A percentile compares a stretch with the other conserved stretches of the same genome.
Conservation (phyloP, 257 asterid species). For the Eucommia ulmoides region DNA sequence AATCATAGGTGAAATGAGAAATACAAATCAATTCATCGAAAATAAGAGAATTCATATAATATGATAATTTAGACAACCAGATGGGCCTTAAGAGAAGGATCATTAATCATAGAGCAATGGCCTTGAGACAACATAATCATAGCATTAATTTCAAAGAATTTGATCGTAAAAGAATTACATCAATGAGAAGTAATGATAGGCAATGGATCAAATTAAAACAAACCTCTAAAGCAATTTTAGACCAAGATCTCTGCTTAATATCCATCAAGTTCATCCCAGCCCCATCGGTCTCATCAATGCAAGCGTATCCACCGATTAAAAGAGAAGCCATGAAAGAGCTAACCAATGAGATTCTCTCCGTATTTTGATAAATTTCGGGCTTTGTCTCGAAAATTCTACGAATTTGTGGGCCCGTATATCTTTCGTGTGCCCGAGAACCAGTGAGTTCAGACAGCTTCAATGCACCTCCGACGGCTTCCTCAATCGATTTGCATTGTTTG, state of each 20-base stretch:
- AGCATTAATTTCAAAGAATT: neutral
- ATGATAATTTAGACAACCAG: no score
- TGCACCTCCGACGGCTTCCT: slow-evolving; percentile 78
- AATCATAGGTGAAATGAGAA: no score
- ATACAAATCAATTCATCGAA: no score
- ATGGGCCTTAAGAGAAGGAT: slow-evolving; percentile 6
- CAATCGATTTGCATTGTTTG: slow-evolving; percentile 68
- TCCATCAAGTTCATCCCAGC: slow-evolving; percentile 99
- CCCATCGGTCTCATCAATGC: slow-evolving; percentile 90
- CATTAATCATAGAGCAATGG: neutral
- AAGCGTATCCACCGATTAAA: slow-evolving; percentile 63
- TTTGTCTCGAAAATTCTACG: slow-evolving; percentile 59
- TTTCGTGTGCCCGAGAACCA: slow-evolving; percentile 84
- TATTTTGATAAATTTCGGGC: slow-evolving; percentile 46
- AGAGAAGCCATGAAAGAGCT: slow-evolving; percentile 96
- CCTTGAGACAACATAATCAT: neutral
- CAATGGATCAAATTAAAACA: no score
- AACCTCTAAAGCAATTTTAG: slow-evolving; percentile 55
- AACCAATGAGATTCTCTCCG: slow-evolving; percentile 84
- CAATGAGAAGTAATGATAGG: no score
- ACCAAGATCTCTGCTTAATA: slow-evolving; percentile 73
- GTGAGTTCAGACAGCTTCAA: slow-evolving; percentile 68
- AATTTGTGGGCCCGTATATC: slow-evolving; percentile 90
- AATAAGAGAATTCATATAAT: no score
- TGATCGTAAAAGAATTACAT: neutral